Base-by-base conservation (phyloP, 108 stramenopile species). In the Phaeodactylum tricornutum region DNA sequence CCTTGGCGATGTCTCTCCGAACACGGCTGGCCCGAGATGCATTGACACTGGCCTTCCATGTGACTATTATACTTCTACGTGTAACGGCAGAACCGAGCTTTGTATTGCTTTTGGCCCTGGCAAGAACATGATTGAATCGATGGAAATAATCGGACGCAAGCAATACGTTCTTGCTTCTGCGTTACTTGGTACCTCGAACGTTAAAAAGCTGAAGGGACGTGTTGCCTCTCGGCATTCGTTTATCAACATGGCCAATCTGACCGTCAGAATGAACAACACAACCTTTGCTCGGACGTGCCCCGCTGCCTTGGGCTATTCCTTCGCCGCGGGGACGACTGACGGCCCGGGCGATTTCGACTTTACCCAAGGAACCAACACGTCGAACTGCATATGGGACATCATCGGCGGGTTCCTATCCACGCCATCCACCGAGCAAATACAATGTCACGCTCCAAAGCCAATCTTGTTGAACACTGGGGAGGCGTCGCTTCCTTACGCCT, bases 261-360 rank as follows among this genome's bases (percentile, higher is more conserved):
- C 57, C 17, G 77, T 78, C 1, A 41, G 29, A 19, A 34, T 73
- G 24, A 53, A 50, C 29, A 43, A 64, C 46, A 72, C 72, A 0
- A 43, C 11, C 11, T 59, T 29, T 6, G 69, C 38, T 9, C 47
- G 46, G 9, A 70, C 69, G 17, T 75, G 74, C 51, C 62, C 53
- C 15, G 66, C 75, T 3, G 57, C 70, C 6, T 22, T 77, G 45
- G 75, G 75, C 29, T 69, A 74, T 44, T 47, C 55, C 3, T 79
- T 79, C 52, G 77, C 77, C 12, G 77, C 72, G 25, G 77, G 77
- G 2, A 79, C 77, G 26, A 79, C 69, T 8, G 77, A 79, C 50
- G 77, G 77, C 11, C 72, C 72, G 0, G 77, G 77, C 16, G 47
- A 20, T 38, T 69, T 79, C 16, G 52, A 67, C 41, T 79, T 79